Evolutionary conservation across 805 yeast genomes (phyloP), one percentile per base, ranked within the genome.

Genomic region (Saturnispora sekii): DNA sequence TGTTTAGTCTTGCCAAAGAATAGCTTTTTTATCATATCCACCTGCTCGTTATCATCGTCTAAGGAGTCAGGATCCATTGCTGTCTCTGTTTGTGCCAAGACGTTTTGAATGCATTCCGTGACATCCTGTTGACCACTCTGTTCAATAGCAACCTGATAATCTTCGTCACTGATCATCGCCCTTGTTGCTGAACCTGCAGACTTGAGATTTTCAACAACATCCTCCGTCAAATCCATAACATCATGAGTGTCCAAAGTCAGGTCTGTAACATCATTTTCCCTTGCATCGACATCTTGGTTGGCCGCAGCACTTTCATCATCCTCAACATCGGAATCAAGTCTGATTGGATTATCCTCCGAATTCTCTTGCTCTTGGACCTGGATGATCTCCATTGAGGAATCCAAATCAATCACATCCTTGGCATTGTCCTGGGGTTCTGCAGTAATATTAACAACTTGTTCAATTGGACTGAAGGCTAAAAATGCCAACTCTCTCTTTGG

Each of bases 51-150:
- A 54, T 88, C 89, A 1, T 64, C 72, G 41, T 84, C 94, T 39
- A 81, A 57, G 1, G 62, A 61, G 12, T 69, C 69, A 0, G 96
- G 94, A 41, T 73, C 78, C 46, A 84, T 70, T 0, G 96, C 94
- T 21, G 95, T 85, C 59, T 90, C 97, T 32, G 93, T 67, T 60
- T 90, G 97, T 51, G 82, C 84, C 11, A 89, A 69, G 7, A 93
- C 97, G 60, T 93, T 93, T 45, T 89, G 95, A 56, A 90, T 88
- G 62, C 97, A 90, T 60, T 93, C 98, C 0, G 97, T 88, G 15
- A 93, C 97, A 67, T 93, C 98, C 61, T 93, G 98, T 60, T 93
- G 98, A 51, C 95, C 71, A 2, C 96, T 95, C 56, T 81, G 69
- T 57, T 85, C 89, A 43, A 81, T 68, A 0, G 93, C 80, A 54